These are phyloP conservation scores for Trapa incisa DNA, from an alignment of 345 rosid genomes.

Conservation along the genomic window DNA sequence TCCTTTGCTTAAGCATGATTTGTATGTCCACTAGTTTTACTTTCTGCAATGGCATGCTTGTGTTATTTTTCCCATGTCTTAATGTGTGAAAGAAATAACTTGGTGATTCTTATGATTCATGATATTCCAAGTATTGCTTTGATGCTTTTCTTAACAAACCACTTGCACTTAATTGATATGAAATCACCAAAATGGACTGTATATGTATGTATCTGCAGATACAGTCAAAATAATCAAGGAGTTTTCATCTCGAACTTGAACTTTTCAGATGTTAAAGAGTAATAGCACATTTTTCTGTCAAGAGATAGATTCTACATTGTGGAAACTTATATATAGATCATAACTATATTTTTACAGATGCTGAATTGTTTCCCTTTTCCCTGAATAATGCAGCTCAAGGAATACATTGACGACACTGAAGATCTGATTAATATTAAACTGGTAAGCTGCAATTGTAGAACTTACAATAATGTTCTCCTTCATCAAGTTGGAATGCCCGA, in stretches of 20 bases:
- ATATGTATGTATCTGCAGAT: background rate
- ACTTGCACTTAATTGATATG: background rate
- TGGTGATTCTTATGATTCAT: background rate
- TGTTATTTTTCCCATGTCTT: background rate
- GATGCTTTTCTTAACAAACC: background rate
- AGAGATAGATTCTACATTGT: background rate
- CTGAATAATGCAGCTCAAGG: slow-evolving; percentile 61
- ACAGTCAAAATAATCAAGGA: background rate
- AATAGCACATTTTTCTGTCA: background rate
- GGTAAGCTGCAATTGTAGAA: slow-evolving; percentile 24
- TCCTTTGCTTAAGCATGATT: background rate
- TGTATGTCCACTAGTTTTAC: too few relatives aligned
- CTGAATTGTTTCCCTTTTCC: slow-evolving; percentile 3
- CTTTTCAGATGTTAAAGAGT: background rate
- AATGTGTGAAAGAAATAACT: background rate
- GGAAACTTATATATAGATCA: background rate
- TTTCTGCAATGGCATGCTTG: background rate
- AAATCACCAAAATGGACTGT: background rate
- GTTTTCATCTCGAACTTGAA: background rate
- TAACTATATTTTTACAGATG: background rate
- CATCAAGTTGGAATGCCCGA: background rate
- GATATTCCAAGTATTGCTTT: background rate
- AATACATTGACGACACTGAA: slow-evolving; percentile 93
- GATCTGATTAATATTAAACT: slow-evolving; percentile 89
- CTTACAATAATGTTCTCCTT: background rate